Conservation (phyloP, 139 green algal genomes). For the Coelastrella sp. region DNA sequence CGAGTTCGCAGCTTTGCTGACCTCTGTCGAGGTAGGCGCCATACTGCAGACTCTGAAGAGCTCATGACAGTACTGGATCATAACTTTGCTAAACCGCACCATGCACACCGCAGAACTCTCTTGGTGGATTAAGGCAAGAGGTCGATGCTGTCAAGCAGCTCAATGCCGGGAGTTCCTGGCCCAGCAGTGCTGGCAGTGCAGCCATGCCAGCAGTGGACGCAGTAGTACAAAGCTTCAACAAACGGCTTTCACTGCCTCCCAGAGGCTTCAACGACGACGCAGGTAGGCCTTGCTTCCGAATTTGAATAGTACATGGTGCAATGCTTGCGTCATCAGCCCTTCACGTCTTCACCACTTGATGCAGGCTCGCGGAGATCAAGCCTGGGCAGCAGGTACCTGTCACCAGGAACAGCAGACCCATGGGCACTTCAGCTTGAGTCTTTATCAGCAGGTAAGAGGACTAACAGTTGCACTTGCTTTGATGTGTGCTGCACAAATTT, state of each 20-base stretch:
- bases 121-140: conserved; percentile 21
- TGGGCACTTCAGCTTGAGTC: background rate
- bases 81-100: background rate
- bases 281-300: background rate
- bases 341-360: background rate
- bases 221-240: conserved; percentile 12
- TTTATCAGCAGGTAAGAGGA: background rate
- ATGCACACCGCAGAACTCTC: conserved; percentile 39
- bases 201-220: conserved; percentile 11
- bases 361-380: conserved; percentile 23
- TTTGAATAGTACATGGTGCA: background rate
- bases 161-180: background rate
- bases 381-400: conserved; percentile 7
- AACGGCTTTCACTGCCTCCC: background rate
- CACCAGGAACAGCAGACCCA: background rate
- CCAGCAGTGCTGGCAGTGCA: background rate
- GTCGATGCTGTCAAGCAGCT: conserved; percentile 17
- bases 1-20: conserved; percentile 4
- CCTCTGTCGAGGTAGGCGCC: conserved; percentile 29
- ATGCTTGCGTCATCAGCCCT: too few relatives aligned
- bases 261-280: background rate
- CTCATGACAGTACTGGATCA: background rate
- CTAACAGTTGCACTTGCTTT: too few relatives aligned
- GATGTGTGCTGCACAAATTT: too few relatives aligned
- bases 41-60: background rate